Evolutionary conservation across 2,329 filamentous ascomycete genomes (phyloP), one percentile per base, ranked within the genome.

Genomic region (Teratosphaeria viscida): DNA sequence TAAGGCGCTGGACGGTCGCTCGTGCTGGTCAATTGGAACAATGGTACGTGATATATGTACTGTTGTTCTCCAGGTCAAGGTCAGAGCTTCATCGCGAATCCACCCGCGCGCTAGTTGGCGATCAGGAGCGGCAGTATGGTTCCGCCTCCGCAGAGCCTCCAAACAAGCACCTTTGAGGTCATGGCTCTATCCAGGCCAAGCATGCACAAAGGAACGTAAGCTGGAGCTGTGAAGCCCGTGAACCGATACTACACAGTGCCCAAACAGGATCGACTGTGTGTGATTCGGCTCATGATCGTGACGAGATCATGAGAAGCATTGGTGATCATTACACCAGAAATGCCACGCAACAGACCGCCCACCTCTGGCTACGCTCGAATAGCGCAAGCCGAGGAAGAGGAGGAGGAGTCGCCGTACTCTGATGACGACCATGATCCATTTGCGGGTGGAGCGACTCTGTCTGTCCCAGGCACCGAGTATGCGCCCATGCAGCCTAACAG

Each of bases 321-420:
- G 8, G 43, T 8, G 5, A n/a, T 6, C 19, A 23, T n/a, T 10
- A 23, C n/a, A 19, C 2, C 19, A 2, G n/a, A 49, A 2, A 49
- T 49, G 43, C 43, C 43, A 49, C 43, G 43, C 43, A 49, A 49
- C n/a, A 19, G 77, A 60, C 77, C 77, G 14, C 72, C 76, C 6
- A 78, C 74, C 16, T 80, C 78, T 12, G 78, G 78, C 56, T 81
- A 81, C 64, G 78, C 77, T 53, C 75, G 77, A 54, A 79, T 81
- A 64, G 78, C 77, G n/a, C 78, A 80, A 66, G 77, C 77, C 53
- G 78, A 79, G 64, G 78, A 80, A 62, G 73, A 75, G 56, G 77
- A 78, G 54, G 69, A 71, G 54, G 65, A 67, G 57, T 67, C 69
- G 52, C 63, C 70, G 56, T 73, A 74, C 63, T 73, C 71, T 52